phyloP scores from a whole-genome alignment of 2,329 filamentous ascomycete genomes.

The Monosporascus sp. region DNA sequence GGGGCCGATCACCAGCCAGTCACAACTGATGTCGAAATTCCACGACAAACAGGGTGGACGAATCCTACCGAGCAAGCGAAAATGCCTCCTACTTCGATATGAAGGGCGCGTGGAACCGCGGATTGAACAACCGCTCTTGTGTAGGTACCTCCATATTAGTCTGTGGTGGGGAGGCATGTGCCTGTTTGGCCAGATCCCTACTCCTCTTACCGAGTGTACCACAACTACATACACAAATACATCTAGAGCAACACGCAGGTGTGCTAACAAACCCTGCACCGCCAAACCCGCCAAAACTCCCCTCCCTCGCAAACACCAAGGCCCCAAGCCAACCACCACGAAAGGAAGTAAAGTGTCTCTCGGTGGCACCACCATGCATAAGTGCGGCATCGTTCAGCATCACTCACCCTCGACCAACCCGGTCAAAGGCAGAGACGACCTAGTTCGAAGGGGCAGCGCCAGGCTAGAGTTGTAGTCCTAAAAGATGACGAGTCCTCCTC shows the following conservation, averaged over 20 bases:
- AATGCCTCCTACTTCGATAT: not conserved
- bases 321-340: no score
- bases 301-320: no score
- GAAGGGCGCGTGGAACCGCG: not conserved
- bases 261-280: not conserved
- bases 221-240: not conserved
- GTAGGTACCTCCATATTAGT: not conserved
- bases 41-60: not conserved
- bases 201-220: not conserved
- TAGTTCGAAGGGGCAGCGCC: not conserved
- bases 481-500: not conserved
- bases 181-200: not conserved
- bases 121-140: not conserved
- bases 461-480: not conserved
- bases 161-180: not conserved
- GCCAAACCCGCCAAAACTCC: no score
- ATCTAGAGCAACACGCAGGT: not conserved
- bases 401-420: not conserved
- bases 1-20: not conserved
- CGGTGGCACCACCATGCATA: not conserved
- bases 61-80: not conserved
- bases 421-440: not conserved
- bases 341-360: no score
- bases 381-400: not conserved
- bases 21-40: not conserved